A percentile compares a stretch with the other conserved stretches of the same genome.
Evolutionary conservation across 306 rosid species (phyloP).

Genomic region (Citrullus mucosospermus): DNA sequence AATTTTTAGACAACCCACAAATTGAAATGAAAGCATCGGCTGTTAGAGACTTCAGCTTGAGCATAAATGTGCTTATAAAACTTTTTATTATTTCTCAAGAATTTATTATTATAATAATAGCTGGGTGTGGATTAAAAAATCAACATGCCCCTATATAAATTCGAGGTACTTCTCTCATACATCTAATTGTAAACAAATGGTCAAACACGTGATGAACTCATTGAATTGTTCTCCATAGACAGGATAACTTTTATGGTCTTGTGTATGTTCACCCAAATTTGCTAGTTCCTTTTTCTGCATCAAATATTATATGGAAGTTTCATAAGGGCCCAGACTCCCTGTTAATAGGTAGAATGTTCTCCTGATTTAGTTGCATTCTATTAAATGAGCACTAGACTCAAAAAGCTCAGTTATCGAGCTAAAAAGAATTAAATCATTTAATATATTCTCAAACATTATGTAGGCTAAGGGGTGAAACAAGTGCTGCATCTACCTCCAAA

Average conservation of each 20-base stretch:
- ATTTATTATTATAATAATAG: too few species aligned
- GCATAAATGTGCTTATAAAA: not conserved
- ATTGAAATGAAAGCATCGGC: not conserved
- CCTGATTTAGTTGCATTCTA: not conserved
- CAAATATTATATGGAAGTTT: not conserved
- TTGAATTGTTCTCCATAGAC: not conserved
- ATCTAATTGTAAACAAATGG: too few species aligned
- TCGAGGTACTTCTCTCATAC: not conserved
- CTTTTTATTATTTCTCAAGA: not conserved
- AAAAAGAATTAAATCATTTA: not conserved
- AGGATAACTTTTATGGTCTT: not conserved
- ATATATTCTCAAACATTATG: not conserved
- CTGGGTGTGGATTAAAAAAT: too few species aligned
- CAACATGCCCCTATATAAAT: too few species aligned
- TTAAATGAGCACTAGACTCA: not conserved
- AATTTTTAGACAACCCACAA: not conserved
- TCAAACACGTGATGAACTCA: not conserved
- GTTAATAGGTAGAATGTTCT: not conserved
- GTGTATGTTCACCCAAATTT: not conserved
- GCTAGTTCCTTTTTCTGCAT: not conserved
- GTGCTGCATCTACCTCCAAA: constrained; percentile 43
- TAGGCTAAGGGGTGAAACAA: constrained; percentile 45
- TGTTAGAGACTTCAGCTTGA: not conserved
- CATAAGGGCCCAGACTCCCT: not conserved
- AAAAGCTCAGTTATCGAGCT: not conserved